These are phyloP conservation scores for Exophiala mesophila DNA, from an alignment of 2,329 filamentous ascomycete genomes.

Conservation along the genomic window DNA sequence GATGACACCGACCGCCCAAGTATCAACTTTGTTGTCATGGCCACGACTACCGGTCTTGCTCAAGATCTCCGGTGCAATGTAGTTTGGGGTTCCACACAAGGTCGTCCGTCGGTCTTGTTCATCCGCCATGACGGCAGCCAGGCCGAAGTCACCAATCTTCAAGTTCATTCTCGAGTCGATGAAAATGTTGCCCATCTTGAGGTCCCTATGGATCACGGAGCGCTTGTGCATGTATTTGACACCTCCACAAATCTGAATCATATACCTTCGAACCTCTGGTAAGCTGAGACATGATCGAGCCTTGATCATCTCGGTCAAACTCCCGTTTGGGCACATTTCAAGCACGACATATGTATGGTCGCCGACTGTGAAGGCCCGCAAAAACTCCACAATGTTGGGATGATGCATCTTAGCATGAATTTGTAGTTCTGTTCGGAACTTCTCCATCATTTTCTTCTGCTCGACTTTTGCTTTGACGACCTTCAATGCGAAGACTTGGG, in stretches of 20 bases:
- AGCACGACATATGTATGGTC: slow-evolving; percentile 89
- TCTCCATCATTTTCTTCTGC: slow-evolving; percentile 50
- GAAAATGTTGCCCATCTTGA: slow-evolving; percentile 98
- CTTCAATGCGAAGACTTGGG: slow-evolving; percentile 46
- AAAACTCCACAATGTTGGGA: slow-evolving; percentile 91
- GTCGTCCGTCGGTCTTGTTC: slow-evolving; percentile 92
- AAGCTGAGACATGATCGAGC: slow-evolving; percentile 84
- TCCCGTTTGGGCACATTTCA: slow-evolving; percentile 91
- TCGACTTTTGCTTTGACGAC: slow-evolving; percentile 47
- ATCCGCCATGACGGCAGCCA: slow-evolving; percentile 85
- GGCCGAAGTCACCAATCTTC: slow-evolving; percentile 94
- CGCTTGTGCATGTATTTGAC: slow-evolving; percentile 97
- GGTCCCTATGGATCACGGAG: slow-evolving; percentile 90
- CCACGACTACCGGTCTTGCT: slow-evolving; percentile 74
- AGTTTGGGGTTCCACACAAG: slow-evolving; percentile 94
- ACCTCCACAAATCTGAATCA: slow-evolving; percentile 89
- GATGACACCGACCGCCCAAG: slow-evolving; percentile 97
- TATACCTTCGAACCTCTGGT: slow-evolving; percentile 88
- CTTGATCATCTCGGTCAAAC: slow-evolving; percentile 96
- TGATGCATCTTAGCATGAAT: slow-evolving; percentile 98
- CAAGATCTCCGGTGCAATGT: slow-evolving; percentile 93
- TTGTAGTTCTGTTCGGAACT: slow-evolving; percentile 78
- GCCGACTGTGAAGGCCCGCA: slow-evolving; percentile 86
- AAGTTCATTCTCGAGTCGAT: slow-evolving; percentile 93
- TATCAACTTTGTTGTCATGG: slow-evolving; percentile 95